A percentile compares a stretch with the other conserved stretches of the same genome.
phyloP scores from a whole-genome alignment of 208 protist species.

The Wallacemonas rigidus region DNA sequence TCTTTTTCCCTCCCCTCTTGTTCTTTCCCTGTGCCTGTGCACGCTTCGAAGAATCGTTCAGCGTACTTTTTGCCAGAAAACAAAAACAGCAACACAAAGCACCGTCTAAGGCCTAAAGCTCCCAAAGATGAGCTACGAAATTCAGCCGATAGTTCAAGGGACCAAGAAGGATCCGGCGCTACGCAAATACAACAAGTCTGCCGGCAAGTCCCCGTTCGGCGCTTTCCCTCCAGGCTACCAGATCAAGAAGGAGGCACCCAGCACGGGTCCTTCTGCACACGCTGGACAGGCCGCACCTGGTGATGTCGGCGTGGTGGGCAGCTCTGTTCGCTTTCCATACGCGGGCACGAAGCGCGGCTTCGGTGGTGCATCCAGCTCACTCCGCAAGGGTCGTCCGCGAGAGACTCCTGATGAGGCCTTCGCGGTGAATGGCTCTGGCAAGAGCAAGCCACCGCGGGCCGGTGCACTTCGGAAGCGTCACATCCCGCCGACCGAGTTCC shows the following conservation, averaged over 20 bases:
- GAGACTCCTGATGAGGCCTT: constrained; percentile 68
- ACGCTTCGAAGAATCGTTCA: neutral
- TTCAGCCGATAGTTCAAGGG: constrained; percentile 85
- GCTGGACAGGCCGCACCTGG: constrained; percentile 19
- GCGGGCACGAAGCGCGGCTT: constrained; percentile 67
- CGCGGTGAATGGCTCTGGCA: constrained; percentile 75
- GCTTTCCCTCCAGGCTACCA: constrained; percentile 57
- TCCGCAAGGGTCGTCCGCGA: constrained; percentile 82
- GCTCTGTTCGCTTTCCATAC: constrained; percentile 72
- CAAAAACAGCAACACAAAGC: constrained; percentile 6
- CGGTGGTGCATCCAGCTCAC: constrained; percentile 87
- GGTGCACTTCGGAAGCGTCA: constrained; percentile 83
- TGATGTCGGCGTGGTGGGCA: constrained; percentile 22
- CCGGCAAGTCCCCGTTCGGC: constrained; percentile 87
- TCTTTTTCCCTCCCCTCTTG: too few species aligned
- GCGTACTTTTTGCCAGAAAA: neutral
- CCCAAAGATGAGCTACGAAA: constrained; percentile 85
- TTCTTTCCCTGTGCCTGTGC: neutral
- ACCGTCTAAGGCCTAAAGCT: neutral
- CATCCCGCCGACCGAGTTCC: constrained; percentile 95
- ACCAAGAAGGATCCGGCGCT: constrained; percentile 82
- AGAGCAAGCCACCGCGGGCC: constrained; percentile 80
- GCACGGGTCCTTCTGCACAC: constrained; percentile 3
- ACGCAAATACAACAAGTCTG: constrained; percentile 80
- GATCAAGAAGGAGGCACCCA: constrained; percentile 38